A percentile compares a stretch with the other conserved stretches of the same genome.
phyloP scores from a whole-genome alignment of 805 yeast species.

The Wickerhamia fluorescens region DNA sequence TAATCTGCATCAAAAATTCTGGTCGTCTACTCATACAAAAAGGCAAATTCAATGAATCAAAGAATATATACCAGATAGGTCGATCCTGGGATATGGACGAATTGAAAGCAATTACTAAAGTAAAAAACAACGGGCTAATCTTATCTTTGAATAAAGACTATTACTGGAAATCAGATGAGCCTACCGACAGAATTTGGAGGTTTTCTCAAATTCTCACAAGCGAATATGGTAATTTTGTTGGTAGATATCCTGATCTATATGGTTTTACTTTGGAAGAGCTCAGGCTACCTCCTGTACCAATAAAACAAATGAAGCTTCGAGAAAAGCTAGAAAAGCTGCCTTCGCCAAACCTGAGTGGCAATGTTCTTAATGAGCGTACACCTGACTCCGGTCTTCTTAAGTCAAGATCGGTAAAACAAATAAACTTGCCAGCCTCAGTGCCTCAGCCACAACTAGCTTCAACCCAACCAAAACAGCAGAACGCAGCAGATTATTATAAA shows the following conservation, averaged over 20 bases:
- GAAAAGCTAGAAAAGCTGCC: background rate
- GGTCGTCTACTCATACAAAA: conserved; percentile 75
- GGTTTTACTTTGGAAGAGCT: conserved; percentile 30
- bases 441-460: too few species aligned
- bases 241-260: conserved; percentile 29
- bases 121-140: conserved; percentile 48
- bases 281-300: conserved; percentile 22
- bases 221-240: conserved; percentile 27
- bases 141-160: conserved; percentile 68
- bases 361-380: conserved; percentile 12
- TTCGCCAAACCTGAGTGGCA: conserved; percentile 3
- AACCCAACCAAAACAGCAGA: conserved; percentile 9
- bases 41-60: conserved; percentile 66
- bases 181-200: conserved; percentile 27
- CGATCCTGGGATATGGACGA: conserved; percentile 86
- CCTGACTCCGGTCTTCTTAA: conserved; percentile 15
- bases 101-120: conserved; percentile 47
- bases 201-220: conserved; percentile 27
- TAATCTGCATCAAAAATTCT: conserved; percentile 53
- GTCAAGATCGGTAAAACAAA: conserved; percentile 16
- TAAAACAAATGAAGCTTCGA: conserved; percentile 2
- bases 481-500: conserved; percentile 19
- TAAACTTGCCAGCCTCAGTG: conserved; percentile 16
- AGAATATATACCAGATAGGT: conserved; percentile 79
- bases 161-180: conserved; percentile 57